Evolutionary conservation across 1,284 basidiomycete genomes (phyloP).

Genomic region (Sanghuangporus weigelae): DNA sequence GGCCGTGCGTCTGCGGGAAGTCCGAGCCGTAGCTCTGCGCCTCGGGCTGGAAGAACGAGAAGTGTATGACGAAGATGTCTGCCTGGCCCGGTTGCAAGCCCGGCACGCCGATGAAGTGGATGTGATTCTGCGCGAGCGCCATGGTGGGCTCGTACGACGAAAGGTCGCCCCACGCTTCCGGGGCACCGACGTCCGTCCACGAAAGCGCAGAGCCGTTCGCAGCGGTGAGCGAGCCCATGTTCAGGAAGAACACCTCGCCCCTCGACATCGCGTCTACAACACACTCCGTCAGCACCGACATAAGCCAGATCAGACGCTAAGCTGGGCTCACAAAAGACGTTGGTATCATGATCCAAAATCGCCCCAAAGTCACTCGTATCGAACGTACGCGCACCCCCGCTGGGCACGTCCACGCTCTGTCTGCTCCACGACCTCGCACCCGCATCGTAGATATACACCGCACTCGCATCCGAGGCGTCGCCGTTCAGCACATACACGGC

Average conservation of each 20-base stretch:
- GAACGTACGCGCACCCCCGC: constrained; percentile 39
- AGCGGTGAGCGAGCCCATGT: constrained; percentile 57
- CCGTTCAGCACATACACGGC: constrained; percentile 78
- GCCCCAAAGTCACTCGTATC: constrained; percentile 52
- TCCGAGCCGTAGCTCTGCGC: constrained; percentile 55
- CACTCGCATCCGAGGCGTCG: constrained; percentile 58
- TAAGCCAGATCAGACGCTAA: constrained; percentile 3
- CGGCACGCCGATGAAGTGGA: constrained; percentile 76
- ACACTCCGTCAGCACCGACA: constrained; percentile 3
- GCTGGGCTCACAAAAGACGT: constrained; percentile 59
- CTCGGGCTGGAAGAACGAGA: constrained; percentile 76
- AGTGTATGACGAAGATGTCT: constrained; percentile 85
- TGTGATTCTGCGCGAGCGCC: constrained; percentile 75
- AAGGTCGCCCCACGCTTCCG: constrained; percentile 41
- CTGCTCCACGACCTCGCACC: constrained; percentile 58
- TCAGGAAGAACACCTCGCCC: constrained; percentile 56
- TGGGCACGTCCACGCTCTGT: constrained; percentile 38
- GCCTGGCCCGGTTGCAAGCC: constrained; percentile 59
- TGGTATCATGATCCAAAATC: constrained; percentile 87
- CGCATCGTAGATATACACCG: constrained; percentile 67
- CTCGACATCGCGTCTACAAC: constrained; percentile 55
- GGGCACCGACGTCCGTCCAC: constrained; percentile 57
- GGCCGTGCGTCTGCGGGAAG: constrained; percentile 75
- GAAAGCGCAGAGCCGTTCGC: constrained; percentile 50
- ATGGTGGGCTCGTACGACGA: constrained; percentile 61